Evolutionary conservation across 306 rosid species (phyloP).

Genomic region (Ormosia semicastrata): DNA sequence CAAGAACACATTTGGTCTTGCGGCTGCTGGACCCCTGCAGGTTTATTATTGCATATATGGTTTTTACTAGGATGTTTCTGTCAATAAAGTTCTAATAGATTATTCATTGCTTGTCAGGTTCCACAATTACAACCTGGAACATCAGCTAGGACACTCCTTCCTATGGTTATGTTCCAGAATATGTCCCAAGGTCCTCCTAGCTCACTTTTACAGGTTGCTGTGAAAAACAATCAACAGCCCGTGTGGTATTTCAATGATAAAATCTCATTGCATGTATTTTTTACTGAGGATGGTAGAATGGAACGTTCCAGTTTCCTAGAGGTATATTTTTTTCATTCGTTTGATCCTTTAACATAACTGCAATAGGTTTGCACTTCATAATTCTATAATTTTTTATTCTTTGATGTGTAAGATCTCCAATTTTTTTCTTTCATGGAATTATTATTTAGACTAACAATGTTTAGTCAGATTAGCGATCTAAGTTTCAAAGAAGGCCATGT

Average conservation of each 20-base stretch:
- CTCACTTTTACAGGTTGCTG: conserved; percentile 87
- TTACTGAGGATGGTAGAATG: conserved; percentile 95
- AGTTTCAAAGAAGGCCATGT: background rate
- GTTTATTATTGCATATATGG: conserved; percentile 40
- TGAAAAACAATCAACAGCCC: conserved; percentile 90
- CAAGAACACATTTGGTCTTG: conserved; percentile 95
- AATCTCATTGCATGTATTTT: conserved; percentile 65
- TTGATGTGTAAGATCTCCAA: background rate
- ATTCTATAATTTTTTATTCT: background rate
- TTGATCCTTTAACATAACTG: background rate
- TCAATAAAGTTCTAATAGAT: conserved; percentile 17
- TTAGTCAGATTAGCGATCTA: background rate
- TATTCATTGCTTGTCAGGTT: conserved; percentile 52
- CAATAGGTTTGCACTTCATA: background rate
- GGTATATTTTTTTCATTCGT: conserved; percentile 51
- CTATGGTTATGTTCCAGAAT: conserved; percentile 92
- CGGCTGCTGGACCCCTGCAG: conserved; percentile 91
- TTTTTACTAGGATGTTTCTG: conserved; percentile 5
- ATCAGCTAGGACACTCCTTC: conserved; percentile 66
- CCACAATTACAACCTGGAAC: conserved; percentile 84
- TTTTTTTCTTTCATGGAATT: background rate
- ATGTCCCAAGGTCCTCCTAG: conserved; percentile 97
- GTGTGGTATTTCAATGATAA: conserved; percentile 94
- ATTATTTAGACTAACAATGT: background rate
- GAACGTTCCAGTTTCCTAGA: conserved; percentile 88